Conservation (phyloP, 78 protist genomes). For the Dictyostelium brefeldianum region DNA sequence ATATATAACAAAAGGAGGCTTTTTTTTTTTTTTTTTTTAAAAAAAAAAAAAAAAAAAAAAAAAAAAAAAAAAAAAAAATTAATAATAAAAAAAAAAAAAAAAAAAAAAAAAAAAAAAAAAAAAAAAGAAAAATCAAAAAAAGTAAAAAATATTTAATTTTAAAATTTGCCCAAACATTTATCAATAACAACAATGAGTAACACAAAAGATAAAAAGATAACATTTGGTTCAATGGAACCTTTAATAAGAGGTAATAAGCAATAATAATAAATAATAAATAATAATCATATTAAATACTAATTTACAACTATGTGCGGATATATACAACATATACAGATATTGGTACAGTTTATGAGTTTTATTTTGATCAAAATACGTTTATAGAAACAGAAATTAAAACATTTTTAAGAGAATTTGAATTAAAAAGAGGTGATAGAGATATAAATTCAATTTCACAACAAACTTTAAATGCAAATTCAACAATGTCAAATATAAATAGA, state of each 20-base stretch:
- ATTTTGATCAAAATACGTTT: constrained; percentile 62
- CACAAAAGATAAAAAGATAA: constrained; percentile 20
- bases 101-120: too few species aligned
- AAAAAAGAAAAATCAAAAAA: too few species aligned
- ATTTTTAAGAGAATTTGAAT: constrained; percentile 50
- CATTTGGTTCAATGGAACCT: constrained; percentile 23
- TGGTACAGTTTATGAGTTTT: constrained; percentile 53
- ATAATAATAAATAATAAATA: not conserved
- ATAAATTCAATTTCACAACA: constrained; percentile 9
- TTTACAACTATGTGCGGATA: not conserved
- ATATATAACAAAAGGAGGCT: too few species aligned
- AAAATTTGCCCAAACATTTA: too few species aligned
- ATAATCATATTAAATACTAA: not conserved
- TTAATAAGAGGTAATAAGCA: constrained; percentile 2
- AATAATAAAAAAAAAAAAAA: too few species aligned
- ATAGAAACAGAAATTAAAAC: constrained; percentile 52
- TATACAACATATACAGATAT: not conserved
- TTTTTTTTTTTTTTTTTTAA: too few species aligned
- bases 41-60: too few species aligned
- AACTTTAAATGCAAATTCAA: constrained; percentile 53
- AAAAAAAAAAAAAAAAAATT: too few species aligned
- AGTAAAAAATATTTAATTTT: too few species aligned
- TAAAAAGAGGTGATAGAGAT: constrained; percentile 55
- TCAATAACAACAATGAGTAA: not conserved
- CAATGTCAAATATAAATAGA: constrained; percentile 8